Conservation (phyloP, 1,139 yeast genomes). For the Lodderomyces margitis region DNA sequence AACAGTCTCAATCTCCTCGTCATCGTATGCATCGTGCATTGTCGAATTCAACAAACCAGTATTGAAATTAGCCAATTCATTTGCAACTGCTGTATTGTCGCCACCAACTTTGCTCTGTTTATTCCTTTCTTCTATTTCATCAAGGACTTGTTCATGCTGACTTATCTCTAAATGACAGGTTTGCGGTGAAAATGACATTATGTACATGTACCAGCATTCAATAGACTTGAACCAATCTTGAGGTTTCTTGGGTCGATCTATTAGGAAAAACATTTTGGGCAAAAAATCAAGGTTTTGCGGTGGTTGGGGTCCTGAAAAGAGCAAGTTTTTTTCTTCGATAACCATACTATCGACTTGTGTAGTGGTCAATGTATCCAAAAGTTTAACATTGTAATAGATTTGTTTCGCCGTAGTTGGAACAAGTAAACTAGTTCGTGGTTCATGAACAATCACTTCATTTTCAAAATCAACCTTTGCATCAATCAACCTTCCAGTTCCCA, state of each 20-base stretch:
- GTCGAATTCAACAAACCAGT: conserved; percentile 15
- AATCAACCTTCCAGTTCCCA: conserved; percentile 43
- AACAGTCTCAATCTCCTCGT: conserved; percentile 1
- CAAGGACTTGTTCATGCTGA: conserved; percentile 40
- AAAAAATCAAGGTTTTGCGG: conserved; percentile 2
- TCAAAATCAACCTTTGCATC: conserved; percentile 47
- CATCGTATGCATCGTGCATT: conserved; percentile 7
- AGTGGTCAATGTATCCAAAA: conserved; percentile 17
- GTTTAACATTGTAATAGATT: conserved; percentile 27
- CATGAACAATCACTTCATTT: conserved; percentile 25
- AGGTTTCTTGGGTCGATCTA: conserved; percentile 20
- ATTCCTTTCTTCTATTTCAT: conserved; percentile 17
- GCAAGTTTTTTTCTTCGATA: not conserved
- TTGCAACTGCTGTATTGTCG: conserved; percentile 4
- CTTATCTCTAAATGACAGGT: conserved; percentile 23
- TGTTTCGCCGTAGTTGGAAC: conserved; percentile 21
- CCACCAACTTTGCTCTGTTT: not conserved
- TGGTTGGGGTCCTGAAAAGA: conserved; percentile 2
- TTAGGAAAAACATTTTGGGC: conserved; percentile 19
- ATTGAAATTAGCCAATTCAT: conserved; percentile 13
- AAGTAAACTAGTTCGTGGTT: conserved; percentile 6
- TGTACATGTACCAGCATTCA: conserved; percentile 27
- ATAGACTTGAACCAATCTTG: conserved; percentile 20
- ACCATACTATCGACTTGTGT: conserved; percentile 15
- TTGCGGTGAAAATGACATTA: conserved; percentile 33